Percentiles rank a stretch among this genome's conserved stretches.
Evolutionary conservation across 768 basidiomycete genomes (phyloP).

Genomic region (Lentinula boryana): DNA sequence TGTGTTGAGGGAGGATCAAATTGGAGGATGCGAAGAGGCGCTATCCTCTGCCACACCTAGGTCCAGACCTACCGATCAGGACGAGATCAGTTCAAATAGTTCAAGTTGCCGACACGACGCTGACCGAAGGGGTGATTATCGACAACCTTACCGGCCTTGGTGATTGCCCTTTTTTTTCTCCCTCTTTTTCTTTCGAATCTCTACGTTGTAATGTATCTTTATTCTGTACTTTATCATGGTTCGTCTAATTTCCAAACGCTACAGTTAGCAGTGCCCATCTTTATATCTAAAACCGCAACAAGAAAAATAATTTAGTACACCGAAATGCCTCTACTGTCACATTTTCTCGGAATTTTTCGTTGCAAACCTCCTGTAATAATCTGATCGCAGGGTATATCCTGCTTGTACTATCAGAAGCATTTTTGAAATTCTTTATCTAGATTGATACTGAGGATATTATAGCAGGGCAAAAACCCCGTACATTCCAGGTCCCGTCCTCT

Average conservation of each 20-base stretch:
- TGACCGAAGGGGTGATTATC: background rate
- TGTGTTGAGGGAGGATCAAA: constrained; percentile 10
- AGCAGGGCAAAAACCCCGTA: no score
- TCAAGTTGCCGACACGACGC: background rate
- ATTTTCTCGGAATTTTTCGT: background rate
- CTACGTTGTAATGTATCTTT: constrained; percentile 1
- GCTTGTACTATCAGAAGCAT: background rate
- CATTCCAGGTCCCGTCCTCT: no score
- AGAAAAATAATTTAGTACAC: background rate
- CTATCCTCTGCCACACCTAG: background rate
- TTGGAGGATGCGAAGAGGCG: background rate
- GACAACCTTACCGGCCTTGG: constrained; percentile 42
- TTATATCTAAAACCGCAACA: background rate
- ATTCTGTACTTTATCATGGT: background rate
- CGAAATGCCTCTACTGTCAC: background rate
- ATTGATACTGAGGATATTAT: no score
- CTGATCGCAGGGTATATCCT: background rate
- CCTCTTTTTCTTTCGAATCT: background rate
- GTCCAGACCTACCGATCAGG: background rate
- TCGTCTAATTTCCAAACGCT: background rate
- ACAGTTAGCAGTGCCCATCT: background rate
- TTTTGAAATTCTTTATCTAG: no score
- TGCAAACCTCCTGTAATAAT: background rate
- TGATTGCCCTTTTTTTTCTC: constrained; percentile 16
- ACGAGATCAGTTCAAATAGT: background rate